These are phyloP conservation scores for Aspergillus versicolor DNA, from an alignment of 2,329 filamentous ascomycete species.

Conservation along the genomic window DNA sequence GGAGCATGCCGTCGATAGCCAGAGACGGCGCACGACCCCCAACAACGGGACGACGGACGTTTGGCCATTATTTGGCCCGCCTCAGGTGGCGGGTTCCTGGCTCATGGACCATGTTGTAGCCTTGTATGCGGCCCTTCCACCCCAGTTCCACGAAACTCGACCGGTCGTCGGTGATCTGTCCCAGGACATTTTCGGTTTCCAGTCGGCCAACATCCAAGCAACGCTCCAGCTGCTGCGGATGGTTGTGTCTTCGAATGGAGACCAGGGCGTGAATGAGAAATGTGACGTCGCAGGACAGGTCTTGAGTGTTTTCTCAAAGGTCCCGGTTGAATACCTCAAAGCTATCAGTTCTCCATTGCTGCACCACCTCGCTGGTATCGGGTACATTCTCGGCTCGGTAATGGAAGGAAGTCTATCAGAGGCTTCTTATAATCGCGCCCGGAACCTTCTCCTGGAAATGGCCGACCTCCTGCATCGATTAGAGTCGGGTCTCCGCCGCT, in stretches of 20 bases:
- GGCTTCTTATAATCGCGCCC: background rate
- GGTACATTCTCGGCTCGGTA: slow-evolving; percentile 3
- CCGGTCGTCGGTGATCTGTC: background rate
- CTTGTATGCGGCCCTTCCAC: background rate
- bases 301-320: slow-evolving; percentile 2
- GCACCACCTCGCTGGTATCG: slow-evolving; percentile 2
- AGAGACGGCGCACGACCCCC: background rate
- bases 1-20: background rate
- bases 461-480: slow-evolving; percentile 4
- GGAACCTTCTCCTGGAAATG: background rate
- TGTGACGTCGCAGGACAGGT: slow-evolving; percentile 2
- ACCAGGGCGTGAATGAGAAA: background rate
- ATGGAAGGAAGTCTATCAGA: slow-evolving; percentile 4
- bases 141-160: background rate
- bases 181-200: slow-evolving; percentile 6
- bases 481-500: background rate
- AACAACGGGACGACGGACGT: background rate
- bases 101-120: slow-evolving; percentile 4
- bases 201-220: slow-evolving; percentile 6
- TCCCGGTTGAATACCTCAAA: slow-evolving; percentile 2
- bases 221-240: slow-evolving; percentile 5
- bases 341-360: slow-evolving; percentile 5
- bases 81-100: background rate
- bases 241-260: slow-evolving; percentile 3
- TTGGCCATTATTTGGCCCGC: background rate